Percentiles rank a stretch among this genome's conserved stretches.
Conservation (phyloP, 306 rosid species). For the Delonix regia region DNA sequence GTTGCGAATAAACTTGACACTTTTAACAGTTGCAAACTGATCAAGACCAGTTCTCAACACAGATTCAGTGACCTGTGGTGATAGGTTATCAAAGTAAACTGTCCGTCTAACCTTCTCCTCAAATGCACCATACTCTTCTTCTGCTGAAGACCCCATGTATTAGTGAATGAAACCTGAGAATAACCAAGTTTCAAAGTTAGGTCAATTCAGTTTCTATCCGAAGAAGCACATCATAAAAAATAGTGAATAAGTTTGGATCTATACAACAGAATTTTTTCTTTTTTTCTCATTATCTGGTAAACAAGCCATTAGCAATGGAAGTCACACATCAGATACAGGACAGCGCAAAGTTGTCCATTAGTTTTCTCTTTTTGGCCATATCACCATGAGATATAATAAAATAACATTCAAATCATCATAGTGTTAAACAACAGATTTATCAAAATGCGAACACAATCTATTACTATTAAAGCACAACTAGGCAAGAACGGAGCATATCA, state of each 20-base stretch:
- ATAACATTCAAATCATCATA: not conserved
- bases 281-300: not conserved
- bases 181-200: conserved; percentile 7
- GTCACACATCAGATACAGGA: not conserved
- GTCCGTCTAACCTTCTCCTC: conserved; percentile 69
- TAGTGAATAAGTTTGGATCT: not conserved
- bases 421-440: not conserved
- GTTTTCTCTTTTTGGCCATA: not conserved
- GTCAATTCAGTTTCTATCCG: not conserved
- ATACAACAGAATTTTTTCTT: not conserved
- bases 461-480: not conserved
- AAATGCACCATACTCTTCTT: conserved; percentile 61
- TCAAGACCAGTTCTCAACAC: conserved; percentile 67
- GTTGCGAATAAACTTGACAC: conserved; percentile 70
- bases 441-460: not conserved
- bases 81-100: conserved; percentile 69
- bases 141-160: conserved; percentile 53
- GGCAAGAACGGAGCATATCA: not conserved
- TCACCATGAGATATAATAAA: not conserved
- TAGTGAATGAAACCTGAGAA: conserved; percentile 39
- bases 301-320: not conserved
- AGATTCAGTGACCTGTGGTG: conserved; percentile 77
- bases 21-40: conserved; percentile 72
- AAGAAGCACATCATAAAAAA: not conserved
- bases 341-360: not conserved